A percentile compares a stretch with the other conserved stretches of the same genome.
phyloP scores from a whole-genome alignment of 2,329 filamentous ascomycete species.

The Colletotrichum sp. region DNA sequence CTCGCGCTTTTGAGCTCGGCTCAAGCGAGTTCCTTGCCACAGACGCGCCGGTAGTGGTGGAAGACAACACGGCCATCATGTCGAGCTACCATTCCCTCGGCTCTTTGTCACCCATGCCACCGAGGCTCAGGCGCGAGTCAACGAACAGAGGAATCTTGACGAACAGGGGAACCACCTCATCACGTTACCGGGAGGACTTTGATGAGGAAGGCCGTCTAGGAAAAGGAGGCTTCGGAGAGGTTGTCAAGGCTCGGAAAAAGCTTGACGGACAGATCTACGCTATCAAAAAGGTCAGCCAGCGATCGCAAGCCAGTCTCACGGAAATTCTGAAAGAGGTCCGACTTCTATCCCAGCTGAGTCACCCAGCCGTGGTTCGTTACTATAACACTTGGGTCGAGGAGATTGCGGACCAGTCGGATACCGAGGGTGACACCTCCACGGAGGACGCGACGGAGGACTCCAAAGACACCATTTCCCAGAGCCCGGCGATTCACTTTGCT shows the following conservation, averaged over 20 bases:
- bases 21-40: slow-evolving; percentile 72
- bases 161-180: slow-evolving; percentile 58
- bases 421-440: slow-evolving; percentile 62
- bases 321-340: slow-evolving; percentile 87
- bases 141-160: slow-evolving; percentile 48
- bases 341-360: slow-evolving; percentile 88
- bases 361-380: slow-evolving; percentile 86
- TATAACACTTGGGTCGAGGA: slow-evolving; percentile 96
- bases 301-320: slow-evolving; percentile 77
- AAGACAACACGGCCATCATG: slow-evolving; percentile 45
- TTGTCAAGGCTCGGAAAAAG: slow-evolving; percentile 91
- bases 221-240: slow-evolving; percentile 94
- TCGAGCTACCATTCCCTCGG: slow-evolving; percentile 47
- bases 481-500: slow-evolving; percentile 62
- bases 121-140: slow-evolving; percentile 67
- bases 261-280: slow-evolving; percentile 93
- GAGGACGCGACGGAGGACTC: slow-evolving; percentile 46
- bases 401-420: slow-evolving; percentile 55
- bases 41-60: slow-evolving; percentile 63
- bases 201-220: slow-evolving; percentile 88
- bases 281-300: slow-evolving; percentile 93
- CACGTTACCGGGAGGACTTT: slow-evolving; percentile 88
- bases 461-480: slow-evolving; percentile 46
- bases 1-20: slow-evolving; percentile 77
- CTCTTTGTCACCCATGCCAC: slow-evolving; percentile 48